These are phyloP conservation scores for Ceratocystis papillata DNA, from an alignment of 2,329 filamentous ascomycete genomes.

Conservation along the genomic window DNA sequence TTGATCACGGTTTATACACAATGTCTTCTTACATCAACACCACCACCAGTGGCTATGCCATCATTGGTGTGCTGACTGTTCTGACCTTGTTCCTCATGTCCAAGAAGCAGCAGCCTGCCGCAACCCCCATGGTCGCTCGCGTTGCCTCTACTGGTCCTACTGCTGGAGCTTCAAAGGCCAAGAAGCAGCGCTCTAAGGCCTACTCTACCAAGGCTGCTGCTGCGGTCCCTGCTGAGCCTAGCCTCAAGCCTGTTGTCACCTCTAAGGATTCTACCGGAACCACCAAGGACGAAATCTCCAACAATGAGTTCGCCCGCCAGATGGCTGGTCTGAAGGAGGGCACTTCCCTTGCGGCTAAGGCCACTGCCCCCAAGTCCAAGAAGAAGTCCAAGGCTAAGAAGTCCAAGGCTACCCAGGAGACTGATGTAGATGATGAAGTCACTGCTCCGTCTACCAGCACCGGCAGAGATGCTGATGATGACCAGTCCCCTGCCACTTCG, in stretches of 20 bases:
- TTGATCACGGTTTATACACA: constrained; percentile 22
- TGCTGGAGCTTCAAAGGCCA: constrained; percentile 34
- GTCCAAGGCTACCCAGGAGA: constrained; percentile 46
- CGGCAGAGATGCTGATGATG: constrained; percentile 69
- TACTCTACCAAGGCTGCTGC: constrained; percentile 31
- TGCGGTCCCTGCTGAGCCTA: constrained; percentile 6
- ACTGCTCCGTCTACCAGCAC: constrained; percentile 56
- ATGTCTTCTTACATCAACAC: constrained; percentile 25
- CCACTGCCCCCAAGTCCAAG: constrained; percentile 47
- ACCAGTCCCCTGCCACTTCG: constrained; percentile 59
- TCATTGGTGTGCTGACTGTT: constrained; percentile 33
- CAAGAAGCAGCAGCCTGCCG: constrained; percentile 29
- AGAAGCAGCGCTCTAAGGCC: constrained; percentile 39
- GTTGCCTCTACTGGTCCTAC: constrained; percentile 15
- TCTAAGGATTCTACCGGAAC: constrained; percentile 30
- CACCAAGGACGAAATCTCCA: constrained; percentile 45
- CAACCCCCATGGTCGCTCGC: constrained; percentile 7
- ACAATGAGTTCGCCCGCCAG: constrained; percentile 66
- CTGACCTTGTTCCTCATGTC: constrained; percentile 32
- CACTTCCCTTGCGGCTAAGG: constrained; percentile 37
- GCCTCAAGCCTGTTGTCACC: constrained; percentile 4
- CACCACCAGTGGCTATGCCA: constrained; percentile 33
- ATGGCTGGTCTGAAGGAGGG: constrained; percentile 62
- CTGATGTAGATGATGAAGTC: constrained; percentile 35
- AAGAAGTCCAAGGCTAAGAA: constrained; percentile 58